Base-by-base conservation (phyloP, 2,329 filamentous ascomycete species). In the Trematosphaeria pertusa region DNA sequence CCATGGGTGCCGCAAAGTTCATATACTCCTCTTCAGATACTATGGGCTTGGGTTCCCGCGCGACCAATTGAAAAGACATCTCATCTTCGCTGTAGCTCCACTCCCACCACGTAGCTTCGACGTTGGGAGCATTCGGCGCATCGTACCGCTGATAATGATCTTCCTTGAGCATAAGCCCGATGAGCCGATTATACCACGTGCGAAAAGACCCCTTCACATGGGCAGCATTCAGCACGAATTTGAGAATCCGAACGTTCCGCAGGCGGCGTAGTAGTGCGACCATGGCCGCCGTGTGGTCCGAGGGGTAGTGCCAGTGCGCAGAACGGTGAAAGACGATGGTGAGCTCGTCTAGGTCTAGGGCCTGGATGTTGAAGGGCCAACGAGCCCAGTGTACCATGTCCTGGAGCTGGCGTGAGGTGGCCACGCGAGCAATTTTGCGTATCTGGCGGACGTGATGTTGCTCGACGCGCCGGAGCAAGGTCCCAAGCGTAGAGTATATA, bases 141-240 rank as follows among this genome's bases (percentile, higher is more conserved):
- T 71, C 68, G 47, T 74, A 76, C 31, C 73, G 57, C 38, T 74
- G 63, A 11, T 63, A 60, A 48, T 75, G 73, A 50, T 77, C 74
- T 18, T 67, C 61, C 41, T 74, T 74, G 49, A 76, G 47, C 4
- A 76, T 62, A 14, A 69, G 50, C 1, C 70, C 71, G n/a, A 75
- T 46, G 0, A 77, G 54, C 1, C 64, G 55, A 36, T 72, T 70
- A 34, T 62, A 71, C 71, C 72, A 74, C 8, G 62, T 67, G 34
- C 65, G 65, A 42, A 75, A 70, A 31, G 56, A 58, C 1, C 68
- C 67, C 40, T 72, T 72, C 30, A 73, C 63, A n/a, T 54, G 54
- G 2, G 70, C 68, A 1, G 47, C 48, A 45, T 72, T 70, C 11
- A 61, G 52, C 2, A 76, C 50, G 31, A 76, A 70, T 4, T 59